These are phyloP conservation scores for Arthrobotrys entomopaga DNA, from an alignment of 2,329 filamentous ascomycete genomes.

Conservation along the genomic window DNA sequence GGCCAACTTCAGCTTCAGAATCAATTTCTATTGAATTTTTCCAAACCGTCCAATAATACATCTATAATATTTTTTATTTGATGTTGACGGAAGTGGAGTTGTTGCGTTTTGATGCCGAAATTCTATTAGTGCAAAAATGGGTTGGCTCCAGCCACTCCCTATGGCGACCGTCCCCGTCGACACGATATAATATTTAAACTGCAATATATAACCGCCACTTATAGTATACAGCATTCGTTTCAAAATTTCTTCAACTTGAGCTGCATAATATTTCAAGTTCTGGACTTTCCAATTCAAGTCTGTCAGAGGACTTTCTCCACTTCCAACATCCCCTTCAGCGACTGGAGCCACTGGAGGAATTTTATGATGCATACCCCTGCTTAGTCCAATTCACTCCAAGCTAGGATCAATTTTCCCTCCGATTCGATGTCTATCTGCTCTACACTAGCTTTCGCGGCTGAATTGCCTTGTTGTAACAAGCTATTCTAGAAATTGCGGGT, in stretches of 20 bases:
- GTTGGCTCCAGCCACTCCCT: conserved; percentile 17
- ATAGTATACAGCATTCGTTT: conserved; percentile 25
- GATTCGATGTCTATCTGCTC: conserved; percentile 26
- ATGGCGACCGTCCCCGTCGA: not conserved
- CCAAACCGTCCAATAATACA: too few species aligned
- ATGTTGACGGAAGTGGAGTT: not conserved
- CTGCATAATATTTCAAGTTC: conserved; percentile 30
- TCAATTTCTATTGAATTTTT: too few species aligned
- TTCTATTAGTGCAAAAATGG: not conserved
- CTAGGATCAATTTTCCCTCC: conserved; percentile 27
- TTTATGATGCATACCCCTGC: conserved; percentile 35
- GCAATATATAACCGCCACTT: conserved; percentile 35
- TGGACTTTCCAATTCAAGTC: conserved; percentile 12
- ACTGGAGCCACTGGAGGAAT: conserved; percentile 12
- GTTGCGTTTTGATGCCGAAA: not conserved
- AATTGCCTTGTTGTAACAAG: conserved; percentile 44
- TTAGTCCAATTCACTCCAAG: conserved; percentile 6
- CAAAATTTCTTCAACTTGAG: conserved; percentile 32
- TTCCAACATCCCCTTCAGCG: conserved; percentile 31
- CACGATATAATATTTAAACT: not conserved
- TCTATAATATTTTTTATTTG: too few species aligned
- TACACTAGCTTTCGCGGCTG: conserved; percentile 39
- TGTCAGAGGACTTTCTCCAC: conserved; percentile 41
- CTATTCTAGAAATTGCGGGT: conserved; percentile 45
- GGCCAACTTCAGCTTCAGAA: not conserved